Conservation (phyloP, 768 basidiomycete species). For the Boletus speciosus region DNA sequence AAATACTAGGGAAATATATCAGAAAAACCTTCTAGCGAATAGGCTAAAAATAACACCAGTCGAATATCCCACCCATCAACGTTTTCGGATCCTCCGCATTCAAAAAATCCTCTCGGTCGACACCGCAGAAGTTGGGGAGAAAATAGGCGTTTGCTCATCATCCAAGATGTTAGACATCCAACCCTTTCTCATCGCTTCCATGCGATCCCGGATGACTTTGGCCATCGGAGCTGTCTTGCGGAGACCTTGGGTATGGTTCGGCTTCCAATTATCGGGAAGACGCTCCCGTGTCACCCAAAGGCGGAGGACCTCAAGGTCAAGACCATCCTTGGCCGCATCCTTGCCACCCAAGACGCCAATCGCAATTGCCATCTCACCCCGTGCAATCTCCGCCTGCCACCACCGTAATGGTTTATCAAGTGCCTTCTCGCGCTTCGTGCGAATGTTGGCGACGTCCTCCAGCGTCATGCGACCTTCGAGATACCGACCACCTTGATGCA, state of each 20-base stretch:
- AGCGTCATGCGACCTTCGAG: conserved; percentile 27
- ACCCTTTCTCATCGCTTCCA: conserved; percentile 19
- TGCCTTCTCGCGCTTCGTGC: conserved; percentile 47
- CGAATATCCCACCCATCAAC: not conserved
- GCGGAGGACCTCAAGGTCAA: conserved; percentile 45
- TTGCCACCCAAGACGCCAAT: conserved; percentile 45
- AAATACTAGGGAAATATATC: no score
- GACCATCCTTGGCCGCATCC: conserved; percentile 37
- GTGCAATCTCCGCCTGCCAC: conserved; percentile 56
- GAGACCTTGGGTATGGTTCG: conserved; percentile 33
- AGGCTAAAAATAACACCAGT: not conserved
- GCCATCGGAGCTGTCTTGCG: conserved; percentile 24
- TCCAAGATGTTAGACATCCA: conserved; percentile 20
- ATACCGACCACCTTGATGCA: conserved; percentile 34
- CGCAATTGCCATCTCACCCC: conserved; percentile 65
- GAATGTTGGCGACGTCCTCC: conserved; percentile 43
- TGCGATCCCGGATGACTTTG: conserved; percentile 27
- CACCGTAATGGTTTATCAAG: conserved; percentile 35
- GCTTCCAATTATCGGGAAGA: conserved; percentile 41
- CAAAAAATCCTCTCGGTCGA: not conserved
- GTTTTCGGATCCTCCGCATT: not conserved
- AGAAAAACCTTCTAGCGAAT: not conserved
- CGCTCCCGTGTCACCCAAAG: conserved; percentile 54
- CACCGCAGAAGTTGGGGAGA: not conserved
- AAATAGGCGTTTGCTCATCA: not conserved